These are phyloP conservation scores for Fusarium paranaense DNA, from an alignment of 2,329 filamentous ascomycete genomes.

Conservation along the genomic window DNA sequence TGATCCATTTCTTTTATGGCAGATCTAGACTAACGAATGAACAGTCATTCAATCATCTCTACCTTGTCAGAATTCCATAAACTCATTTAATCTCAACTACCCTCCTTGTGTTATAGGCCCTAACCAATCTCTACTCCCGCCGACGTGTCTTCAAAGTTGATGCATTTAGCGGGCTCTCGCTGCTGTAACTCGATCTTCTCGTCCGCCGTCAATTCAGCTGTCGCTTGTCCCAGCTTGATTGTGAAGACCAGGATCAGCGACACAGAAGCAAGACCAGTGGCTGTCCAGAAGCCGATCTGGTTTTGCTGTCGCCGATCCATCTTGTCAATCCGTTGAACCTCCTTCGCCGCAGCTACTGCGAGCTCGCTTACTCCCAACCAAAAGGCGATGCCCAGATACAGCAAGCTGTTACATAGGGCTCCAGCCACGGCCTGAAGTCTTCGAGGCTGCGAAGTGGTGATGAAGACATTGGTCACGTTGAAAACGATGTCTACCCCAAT, in stretches of 20 bases:
- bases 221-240: slow-evolving; percentile 65
- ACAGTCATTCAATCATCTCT: not conserved
- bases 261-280: slow-evolving; percentile 64
- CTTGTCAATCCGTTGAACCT: slow-evolving; percentile 31
- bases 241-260: slow-evolving; percentile 67
- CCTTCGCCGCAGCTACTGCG: slow-evolving; percentile 61
- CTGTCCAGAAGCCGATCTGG: slow-evolving; percentile 74
- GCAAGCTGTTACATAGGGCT: slow-evolving; percentile 75
- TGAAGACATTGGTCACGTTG: slow-evolving; percentile 82
- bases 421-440: slow-evolving; percentile 77
- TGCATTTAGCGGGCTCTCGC: not conserved
- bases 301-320: slow-evolving; percentile 65
- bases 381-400: slow-evolving; percentile 76
- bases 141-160: not conserved
- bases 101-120: too few relatives aligned
- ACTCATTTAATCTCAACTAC: not conserved
- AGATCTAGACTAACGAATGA: not conserved
- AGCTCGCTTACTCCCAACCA: slow-evolving; percentile 78
- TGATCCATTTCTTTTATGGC: not conserved
- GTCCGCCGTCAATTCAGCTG: slow-evolving; percentile 67
- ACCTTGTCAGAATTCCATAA: not conserved
- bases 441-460: slow-evolving; percentile 76
- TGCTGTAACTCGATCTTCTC: slow-evolving; percentile 56
- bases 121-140: not conserved
- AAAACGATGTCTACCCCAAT: slow-evolving; percentile 81